These are phyloP conservation scores for Pythium rhizo-oryzae DNA, from an alignment of 352 stramenopile genomes.

Conservation along the genomic window DNA sequence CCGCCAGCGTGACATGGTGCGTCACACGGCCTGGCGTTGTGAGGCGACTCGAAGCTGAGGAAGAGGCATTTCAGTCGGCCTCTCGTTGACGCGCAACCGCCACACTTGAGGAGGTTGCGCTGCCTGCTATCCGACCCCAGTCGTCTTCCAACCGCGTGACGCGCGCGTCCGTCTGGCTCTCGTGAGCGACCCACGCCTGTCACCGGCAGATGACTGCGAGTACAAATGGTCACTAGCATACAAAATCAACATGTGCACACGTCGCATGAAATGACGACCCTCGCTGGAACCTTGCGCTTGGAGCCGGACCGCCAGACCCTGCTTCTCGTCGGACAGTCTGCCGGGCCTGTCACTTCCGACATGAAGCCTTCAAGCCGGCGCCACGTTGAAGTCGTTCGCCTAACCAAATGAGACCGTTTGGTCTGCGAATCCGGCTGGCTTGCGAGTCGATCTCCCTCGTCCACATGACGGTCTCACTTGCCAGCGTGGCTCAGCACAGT, in stretches of 20 bases:
- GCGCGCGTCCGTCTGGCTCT: neutral
- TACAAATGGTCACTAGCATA: neutral
- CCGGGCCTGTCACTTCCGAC: too few species aligned
- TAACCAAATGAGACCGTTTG: neutral
- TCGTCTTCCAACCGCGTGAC: neutral
- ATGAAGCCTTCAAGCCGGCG: too few species aligned
- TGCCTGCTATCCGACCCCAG: too few species aligned
- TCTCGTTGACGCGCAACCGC: neutral
- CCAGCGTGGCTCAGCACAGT: neutral
- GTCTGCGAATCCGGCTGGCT: neutral
- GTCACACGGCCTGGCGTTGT: neutral
- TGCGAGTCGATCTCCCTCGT: neutral
- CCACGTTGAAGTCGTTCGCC: neutral
- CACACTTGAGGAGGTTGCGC: neutral
- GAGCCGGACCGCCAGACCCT: neutral
- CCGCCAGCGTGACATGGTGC: neutral
- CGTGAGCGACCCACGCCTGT: neutral
- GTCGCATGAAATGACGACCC: neutral
- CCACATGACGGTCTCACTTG: conserved; percentile 2
- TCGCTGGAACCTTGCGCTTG: neutral
- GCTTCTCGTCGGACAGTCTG: too few species aligned
- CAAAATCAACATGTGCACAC: neutral
- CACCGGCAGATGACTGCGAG: neutral
- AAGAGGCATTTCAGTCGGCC: too few species aligned
- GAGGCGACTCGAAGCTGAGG: too few species aligned